These are phyloP conservation scores for Avena insularis DNA, from an alignment of 176 grass and related monocot genomes.

Conservation along the genomic window DNA sequence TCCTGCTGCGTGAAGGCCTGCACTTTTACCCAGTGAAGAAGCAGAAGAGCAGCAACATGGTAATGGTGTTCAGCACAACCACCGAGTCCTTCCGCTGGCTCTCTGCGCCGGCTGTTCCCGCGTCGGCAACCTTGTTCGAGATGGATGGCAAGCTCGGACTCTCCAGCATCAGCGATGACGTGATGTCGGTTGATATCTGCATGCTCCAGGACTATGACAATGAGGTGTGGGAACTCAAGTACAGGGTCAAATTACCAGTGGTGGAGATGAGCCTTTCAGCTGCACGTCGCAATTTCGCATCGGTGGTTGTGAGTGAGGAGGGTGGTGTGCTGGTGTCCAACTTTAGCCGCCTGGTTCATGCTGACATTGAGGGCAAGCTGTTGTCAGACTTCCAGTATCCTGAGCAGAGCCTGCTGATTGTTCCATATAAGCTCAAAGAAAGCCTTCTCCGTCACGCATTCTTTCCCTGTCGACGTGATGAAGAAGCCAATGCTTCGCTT, in stretches of 20 bases:
- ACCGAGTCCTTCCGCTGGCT: not conserved
- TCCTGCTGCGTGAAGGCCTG: not conserved
- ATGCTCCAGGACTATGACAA: not conserved
- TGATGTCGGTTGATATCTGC: not conserved
- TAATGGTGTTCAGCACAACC: conserved; percentile 4
- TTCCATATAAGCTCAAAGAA: conserved; percentile 17
- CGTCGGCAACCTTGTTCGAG: not conserved
- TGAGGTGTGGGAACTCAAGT: not conserved
- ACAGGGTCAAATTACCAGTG: not conserved
- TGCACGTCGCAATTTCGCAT: not conserved
- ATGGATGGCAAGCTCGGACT: not conserved
- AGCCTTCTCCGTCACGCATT: not conserved
- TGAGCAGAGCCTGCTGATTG: not conserved
- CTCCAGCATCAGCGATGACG: not conserved
- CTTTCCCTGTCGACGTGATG: not conserved
- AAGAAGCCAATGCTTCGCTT: not conserved
- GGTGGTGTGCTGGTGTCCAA: not conserved
- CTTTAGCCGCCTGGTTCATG: not conserved
- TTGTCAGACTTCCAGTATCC: not conserved
- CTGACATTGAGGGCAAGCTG: not conserved
- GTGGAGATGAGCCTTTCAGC: not conserved
- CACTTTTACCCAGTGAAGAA: not conserved
- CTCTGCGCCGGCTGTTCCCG: not conserved
- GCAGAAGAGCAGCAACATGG: not conserved
- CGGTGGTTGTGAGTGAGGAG: not conserved